Conservation (phyloP, 768 basidiomycete genomes). For the Lactarius psammicola region DNA sequence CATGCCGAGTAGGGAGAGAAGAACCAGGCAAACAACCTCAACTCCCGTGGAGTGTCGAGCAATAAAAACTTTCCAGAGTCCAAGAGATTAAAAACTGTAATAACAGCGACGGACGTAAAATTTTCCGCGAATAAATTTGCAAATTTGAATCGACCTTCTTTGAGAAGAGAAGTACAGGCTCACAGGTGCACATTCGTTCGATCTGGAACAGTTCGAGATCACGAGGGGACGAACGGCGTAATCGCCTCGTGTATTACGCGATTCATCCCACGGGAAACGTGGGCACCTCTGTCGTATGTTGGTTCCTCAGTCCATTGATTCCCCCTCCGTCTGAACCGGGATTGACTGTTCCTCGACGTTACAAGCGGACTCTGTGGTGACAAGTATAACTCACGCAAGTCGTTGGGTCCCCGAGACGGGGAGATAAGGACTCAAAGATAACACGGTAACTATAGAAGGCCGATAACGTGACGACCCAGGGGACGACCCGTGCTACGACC, state of each 20-base stretch:
- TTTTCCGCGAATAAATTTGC: not conserved
- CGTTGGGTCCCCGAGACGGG: not conserved
- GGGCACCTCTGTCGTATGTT: not conserved
- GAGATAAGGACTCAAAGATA: not conserved
- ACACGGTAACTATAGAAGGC: not conserved
- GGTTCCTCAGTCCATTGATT: not conserved
- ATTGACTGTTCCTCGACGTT: not conserved
- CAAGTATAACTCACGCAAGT: not conserved
- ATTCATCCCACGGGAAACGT: not conserved
- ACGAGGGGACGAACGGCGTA: not conserved
- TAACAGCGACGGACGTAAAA: conserved; percentile 1
- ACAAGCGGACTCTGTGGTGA: not conserved
- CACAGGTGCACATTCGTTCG: not conserved
- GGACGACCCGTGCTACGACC: not conserved
- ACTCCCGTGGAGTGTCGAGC: not conserved
- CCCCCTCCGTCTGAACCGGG: not conserved
- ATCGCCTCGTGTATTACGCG: conserved; percentile 8
- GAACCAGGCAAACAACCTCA: not conserved
- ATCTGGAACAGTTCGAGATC: conserved; percentile 1
- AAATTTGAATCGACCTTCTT: not conserved
- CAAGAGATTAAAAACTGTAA: not conserved
- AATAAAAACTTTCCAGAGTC: conserved; percentile 9
- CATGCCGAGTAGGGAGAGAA: conserved; percentile 15
- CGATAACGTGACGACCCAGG: not conserved
- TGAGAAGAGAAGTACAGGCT: not conserved